Evolutionary conservation across 305 asterid genomes (phyloP).

Genomic region (Fraxinus velutina): DNA sequence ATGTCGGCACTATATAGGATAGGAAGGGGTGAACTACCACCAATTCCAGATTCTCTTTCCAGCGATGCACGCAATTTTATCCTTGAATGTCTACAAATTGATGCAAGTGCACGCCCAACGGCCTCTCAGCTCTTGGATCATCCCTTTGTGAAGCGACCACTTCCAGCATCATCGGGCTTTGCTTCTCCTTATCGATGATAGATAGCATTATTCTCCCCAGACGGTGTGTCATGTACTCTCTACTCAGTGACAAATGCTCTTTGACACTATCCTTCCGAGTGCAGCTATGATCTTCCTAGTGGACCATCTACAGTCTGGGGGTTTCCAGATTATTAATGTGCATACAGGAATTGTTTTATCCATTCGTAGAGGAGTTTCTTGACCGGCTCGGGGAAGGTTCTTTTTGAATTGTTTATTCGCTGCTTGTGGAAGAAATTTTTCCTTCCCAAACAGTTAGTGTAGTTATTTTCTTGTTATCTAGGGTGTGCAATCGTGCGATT

Average conservation of each 20-base stretch:
- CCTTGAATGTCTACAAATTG: slow-evolving; percentile 68
- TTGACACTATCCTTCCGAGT: neutral
- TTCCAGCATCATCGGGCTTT: slow-evolving; percentile 44
- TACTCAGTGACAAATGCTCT: neutral
- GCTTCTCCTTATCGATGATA: slow-evolving; percentile 44
- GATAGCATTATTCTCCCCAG: neutral
- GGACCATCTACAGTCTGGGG: neutral
- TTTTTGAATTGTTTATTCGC: neutral
- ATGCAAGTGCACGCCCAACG: slow-evolving; percentile 64
- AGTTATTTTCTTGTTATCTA: neutral
- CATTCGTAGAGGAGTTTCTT: neutral
- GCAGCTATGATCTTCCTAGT: neutral
- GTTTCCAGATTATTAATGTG: slow-evolving; percentile 2
- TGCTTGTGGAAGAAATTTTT: neutral
- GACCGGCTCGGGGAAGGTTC: neutral
- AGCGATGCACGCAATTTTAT: slow-evolving; percentile 73
- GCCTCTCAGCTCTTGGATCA: slow-evolving; percentile 84
- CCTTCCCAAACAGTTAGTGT: neutral
- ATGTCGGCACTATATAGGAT: slow-evolving; percentile 64
- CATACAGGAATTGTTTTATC: neutral
- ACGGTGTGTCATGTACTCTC: slow-evolving; percentile 9
- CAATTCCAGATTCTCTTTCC: slow-evolving; percentile 66
- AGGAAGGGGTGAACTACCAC: slow-evolving; percentile 79
- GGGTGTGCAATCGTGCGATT: neutral
- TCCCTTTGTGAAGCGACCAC: slow-evolving; percentile 68